phyloP scores from a whole-genome alignment of 1,139 yeast genomes.

The Nakaseomyces bracarensis region DNA sequence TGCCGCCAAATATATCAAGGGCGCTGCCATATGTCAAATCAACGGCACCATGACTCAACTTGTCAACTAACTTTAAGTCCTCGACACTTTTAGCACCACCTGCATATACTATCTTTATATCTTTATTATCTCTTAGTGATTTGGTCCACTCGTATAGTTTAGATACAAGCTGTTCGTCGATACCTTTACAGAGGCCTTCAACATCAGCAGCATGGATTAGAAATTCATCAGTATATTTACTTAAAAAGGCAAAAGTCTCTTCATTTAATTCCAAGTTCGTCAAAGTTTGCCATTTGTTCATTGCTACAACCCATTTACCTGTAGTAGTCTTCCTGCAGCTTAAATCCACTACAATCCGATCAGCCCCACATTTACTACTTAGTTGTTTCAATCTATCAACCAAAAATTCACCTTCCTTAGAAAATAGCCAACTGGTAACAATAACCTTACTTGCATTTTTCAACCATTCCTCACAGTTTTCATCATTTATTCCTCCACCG shows the following conservation, averaged over 20 bases:
- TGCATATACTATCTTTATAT: conserved; percentile 79
- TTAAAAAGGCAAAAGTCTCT: conserved; percentile 46
- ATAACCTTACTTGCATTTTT: conserved; percentile 44
- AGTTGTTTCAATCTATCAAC: conserved; percentile 42
- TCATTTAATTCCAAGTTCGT: conserved; percentile 53
- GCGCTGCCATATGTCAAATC: conserved; percentile 92
- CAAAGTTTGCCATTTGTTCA: conserved; percentile 93
- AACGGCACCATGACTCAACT: conserved; percentile 68
- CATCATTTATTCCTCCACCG: conserved; percentile 82
- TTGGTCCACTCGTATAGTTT: conserved; percentile 74
- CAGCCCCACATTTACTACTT: conserved; percentile 38
- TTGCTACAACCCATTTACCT: conserved; percentile 79
- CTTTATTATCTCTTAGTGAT: conserved; percentile 29
- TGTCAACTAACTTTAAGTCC: conserved; percentile 59
- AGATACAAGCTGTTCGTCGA: conserved; percentile 67
- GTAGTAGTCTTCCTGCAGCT: conserved; percentile 58
- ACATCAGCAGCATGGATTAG: conserved; percentile 97
- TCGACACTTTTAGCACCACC: conserved; percentile 81
- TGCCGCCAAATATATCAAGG: conserved; percentile 89
- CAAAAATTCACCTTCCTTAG: conserved; percentile 47
- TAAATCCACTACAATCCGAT: conserved; percentile 74
- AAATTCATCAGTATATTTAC: conserved; percentile 72
- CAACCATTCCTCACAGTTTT: conserved; percentile 67
- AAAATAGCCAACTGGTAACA: conserved; percentile 87
- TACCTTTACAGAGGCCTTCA: conserved; percentile 90